A percentile compares a stretch with the other conserved stretches of the same genome.
Evolutionary conservation across 2,329 filamentous ascomycete species (phyloP).

Genomic region (Colletotrichum limetticola): DNA sequence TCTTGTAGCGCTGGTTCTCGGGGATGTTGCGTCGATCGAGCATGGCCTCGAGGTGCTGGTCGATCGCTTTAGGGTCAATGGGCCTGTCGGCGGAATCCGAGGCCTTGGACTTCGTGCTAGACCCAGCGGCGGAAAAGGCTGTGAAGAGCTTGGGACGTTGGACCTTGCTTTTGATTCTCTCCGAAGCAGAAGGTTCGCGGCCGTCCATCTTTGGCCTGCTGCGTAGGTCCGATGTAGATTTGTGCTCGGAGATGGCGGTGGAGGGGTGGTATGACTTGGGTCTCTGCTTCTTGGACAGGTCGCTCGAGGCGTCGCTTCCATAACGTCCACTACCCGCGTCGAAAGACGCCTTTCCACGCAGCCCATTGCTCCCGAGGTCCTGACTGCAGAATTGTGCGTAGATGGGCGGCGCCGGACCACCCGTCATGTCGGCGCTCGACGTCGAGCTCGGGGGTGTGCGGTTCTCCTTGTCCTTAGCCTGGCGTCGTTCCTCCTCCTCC

Average conservation of each 20-base stretch:
- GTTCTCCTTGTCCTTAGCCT: constrained; percentile 83
- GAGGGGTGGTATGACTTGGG: constrained; percentile 62
- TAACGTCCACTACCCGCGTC: constrained; percentile 28
- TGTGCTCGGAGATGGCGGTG: constrained; percentile 38
- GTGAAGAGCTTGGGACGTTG: constrained; percentile 53
- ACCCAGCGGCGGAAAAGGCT: constrained; percentile 50
- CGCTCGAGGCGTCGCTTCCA: constrained; percentile 25
- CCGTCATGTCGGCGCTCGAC: constrained; percentile 48
- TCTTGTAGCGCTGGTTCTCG: constrained; percentile 92
- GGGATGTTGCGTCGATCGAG: constrained; percentile 92
- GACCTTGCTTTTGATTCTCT: constrained; percentile 47
- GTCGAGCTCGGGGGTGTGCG: constrained; percentile 67
- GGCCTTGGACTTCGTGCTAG: constrained; percentile 49
- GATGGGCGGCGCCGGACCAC: constrained; percentile 69
- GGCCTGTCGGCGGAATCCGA: constrained; percentile 59
- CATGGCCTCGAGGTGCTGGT: constrained; percentile 69
- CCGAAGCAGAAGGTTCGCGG: constrained; percentile 38
- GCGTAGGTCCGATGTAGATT: constrained; percentile 37
- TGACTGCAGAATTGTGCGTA: constrained; percentile 78
- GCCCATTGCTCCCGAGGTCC: constrained; percentile 40
- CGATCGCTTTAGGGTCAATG: constrained; percentile 66
- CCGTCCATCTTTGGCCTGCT: constrained; percentile 4
- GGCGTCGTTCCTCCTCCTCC: constrained; percentile 61
- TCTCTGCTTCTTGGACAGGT: constrained; percentile 49
- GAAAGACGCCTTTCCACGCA: constrained; percentile 36